Conservation (phyloP, 148 eudicot genomes). For the Spergularia bocconei region DNA sequence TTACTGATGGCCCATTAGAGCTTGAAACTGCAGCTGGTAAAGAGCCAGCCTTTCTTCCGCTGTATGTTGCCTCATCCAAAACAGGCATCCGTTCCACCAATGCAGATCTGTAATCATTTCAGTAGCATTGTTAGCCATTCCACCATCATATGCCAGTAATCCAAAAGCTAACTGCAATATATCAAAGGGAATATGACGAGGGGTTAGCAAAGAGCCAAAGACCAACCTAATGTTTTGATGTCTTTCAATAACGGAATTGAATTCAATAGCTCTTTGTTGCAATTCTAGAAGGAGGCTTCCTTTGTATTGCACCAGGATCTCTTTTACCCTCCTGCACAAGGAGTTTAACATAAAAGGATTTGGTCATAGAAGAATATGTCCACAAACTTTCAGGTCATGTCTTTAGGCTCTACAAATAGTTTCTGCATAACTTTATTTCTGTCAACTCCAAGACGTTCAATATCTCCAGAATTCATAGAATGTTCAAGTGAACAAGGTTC, state of each 20-base stretch:
- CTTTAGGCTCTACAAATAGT: not conserved
- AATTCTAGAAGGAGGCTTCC: conserved; percentile 90
- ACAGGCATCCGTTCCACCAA: conserved; percentile 97
- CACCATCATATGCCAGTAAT: not conserved
- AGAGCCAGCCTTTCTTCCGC: conserved; percentile 78
- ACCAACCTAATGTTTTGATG: conserved; percentile 70
- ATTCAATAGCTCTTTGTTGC: conserved; percentile 95
- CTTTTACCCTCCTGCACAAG: conserved; percentile 63
- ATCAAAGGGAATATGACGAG: not conserved
- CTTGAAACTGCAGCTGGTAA: conserved; percentile 59
- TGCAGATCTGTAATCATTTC: conserved; percentile 52
- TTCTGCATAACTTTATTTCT: not conserved
- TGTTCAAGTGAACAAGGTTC: not conserved
- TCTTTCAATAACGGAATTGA: conserved; percentile 74
- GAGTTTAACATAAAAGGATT: conserved; percentile 18
- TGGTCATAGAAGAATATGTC: not conserved
- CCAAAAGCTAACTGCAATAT: not conserved
- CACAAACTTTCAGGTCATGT: not conserved
- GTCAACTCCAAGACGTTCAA: not conserved
- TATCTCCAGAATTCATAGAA: not conserved
- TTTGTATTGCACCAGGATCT: conserved; percentile 58
- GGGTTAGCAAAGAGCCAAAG: not conserved
- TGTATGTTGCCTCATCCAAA: conserved; percentile 89
- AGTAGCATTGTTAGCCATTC: conserved; percentile 18
- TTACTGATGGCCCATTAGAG: conserved; percentile 60